Evolutionary conservation across 73 alveolate genomes (phyloP), one percentile per base, ranked within the genome.

Genomic region (Diophrys sp.): DNA sequence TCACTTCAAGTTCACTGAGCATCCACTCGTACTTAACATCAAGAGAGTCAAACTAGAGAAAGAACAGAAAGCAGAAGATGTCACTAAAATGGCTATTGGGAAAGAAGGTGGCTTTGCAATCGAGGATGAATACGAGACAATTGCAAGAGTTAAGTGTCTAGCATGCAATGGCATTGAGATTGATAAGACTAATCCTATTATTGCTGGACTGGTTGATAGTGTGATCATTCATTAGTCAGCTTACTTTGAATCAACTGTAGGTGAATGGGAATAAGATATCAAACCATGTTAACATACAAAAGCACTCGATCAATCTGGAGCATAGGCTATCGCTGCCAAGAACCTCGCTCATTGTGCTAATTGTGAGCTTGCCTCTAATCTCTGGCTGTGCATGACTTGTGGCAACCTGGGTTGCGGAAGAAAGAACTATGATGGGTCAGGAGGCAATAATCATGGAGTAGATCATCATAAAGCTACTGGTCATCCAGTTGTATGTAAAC

Each of bases 331-430:
- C 29, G 96, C 97, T 25, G 96, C 87, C 75, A 94, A 90, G 80
- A 73, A 90, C 25, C 88, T 97, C 34, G 98, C 97, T 34, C 93
- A 94, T 76, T 97, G 99, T 75, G 85, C 88, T 55, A 93, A 87
- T 75, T 97, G 99, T 78, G 98, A 97, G 56, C 90, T 97, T 54
- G 74, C 96, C 33, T 81, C 98, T 2, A 97, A 97, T 82, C 90
- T 97, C 53, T 97, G 99, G 99, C 89, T 97, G 68, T 97, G 99
- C 80, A 87, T 97, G 85, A 86, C 96, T 11, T 97, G 99, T 81
- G 99, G 99, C 5, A 92, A 96, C 85, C 87, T 97, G 31, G 98
- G 99, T 11, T 97, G 99, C 86, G 99, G 99, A 28, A 85, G 99
- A 80, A 93, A 96, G 85, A 92, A 94, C 70, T 87, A 87, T 56